Conservation (phyloP, 371 early-diverging fungal genomes). For the Mucor sp. region DNA sequence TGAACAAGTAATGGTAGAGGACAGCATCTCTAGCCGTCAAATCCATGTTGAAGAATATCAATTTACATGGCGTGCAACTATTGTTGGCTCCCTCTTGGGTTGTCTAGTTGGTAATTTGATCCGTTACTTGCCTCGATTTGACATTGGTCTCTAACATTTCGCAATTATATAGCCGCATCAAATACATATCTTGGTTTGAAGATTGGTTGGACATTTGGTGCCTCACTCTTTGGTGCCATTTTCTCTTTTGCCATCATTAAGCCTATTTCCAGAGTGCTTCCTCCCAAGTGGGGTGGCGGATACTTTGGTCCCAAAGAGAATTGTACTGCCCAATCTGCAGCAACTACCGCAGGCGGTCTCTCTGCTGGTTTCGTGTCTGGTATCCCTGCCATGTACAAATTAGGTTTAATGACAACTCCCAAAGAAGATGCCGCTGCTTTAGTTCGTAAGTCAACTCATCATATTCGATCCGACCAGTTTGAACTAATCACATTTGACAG, state of each 20-base stretch:
- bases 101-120: conserved; percentile 53
- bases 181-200: conserved; percentile 77
- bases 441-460: conserved; percentile 19
- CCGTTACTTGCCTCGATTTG: not conserved
- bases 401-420: conserved; percentile 58
- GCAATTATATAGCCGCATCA: conserved; percentile 58
- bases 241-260: conserved; percentile 71
- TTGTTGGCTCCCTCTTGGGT: conserved; percentile 70
- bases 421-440: conserved; percentile 54
- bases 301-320: conserved; percentile 75
- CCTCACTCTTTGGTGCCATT: conserved; percentile 71
- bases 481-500: not conserved
- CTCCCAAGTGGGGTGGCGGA: conserved; percentile 56
- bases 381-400: conserved; percentile 73
- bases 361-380: conserved; percentile 69
- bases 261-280: conserved; percentile 53
- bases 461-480: not conserved
- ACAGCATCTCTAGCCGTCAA: conserved; percentile 1
- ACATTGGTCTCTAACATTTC: conserved; percentile 13
- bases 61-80: conserved; percentile 65
- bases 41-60: conserved; percentile 39
- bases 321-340: conserved; percentile 69
- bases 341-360: conserved; percentile 74
- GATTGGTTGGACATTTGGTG: conserved; percentile 76
- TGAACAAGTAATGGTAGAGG: conserved; percentile 29